These are phyloP conservation scores for Fraxinus cuspidata DNA, from an alignment of 257 asterid species.

Conservation along the genomic window DNA sequence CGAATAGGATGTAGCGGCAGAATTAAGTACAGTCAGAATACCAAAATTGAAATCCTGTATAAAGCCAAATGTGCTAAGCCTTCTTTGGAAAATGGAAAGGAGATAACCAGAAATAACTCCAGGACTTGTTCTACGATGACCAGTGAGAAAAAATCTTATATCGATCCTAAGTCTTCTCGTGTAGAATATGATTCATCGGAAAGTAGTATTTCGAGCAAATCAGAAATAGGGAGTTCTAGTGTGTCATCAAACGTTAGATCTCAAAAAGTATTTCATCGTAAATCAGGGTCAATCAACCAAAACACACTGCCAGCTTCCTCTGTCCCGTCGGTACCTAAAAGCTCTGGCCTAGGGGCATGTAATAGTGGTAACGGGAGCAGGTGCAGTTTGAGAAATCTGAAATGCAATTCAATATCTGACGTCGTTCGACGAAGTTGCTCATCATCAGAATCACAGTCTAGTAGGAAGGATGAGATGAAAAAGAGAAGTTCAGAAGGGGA, in stretches of 20 bases:
- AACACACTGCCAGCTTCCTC: conserved; percentile 30
- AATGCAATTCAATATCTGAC: conserved; percentile 48
- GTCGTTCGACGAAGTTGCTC: conserved; percentile 42
- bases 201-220: conserved; percentile 35
- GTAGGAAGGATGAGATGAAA: conserved; percentile 36
- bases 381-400: conserved; percentile 42
- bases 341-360: conserved; percentile 26
- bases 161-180: conserved; percentile 39
- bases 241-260: conserved; percentile 34
- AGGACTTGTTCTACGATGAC: conserved; percentile 26
- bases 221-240: conserved; percentile 41
- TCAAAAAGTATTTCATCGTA: conserved; percentile 33
- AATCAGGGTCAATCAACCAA: conserved; percentile 31
- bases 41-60: conserved; percentile 38
- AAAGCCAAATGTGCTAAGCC: conserved; percentile 48
- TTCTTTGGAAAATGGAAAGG: conserved; percentile 47
- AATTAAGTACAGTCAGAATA: conserved; percentile 47
- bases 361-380: conserved; percentile 34
- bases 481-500: conserved; percentile 58
- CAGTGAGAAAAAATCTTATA: conserved; percentile 30
- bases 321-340: conserved; percentile 32
- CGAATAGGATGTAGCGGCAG: conserved; percentile 85
- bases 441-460: conserved; percentile 40
- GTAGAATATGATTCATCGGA: conserved; percentile 36
- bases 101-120: conserved; percentile 40